Percentiles rank a stretch among this genome's conserved stretches.
These are phyloP conservation scores for Alternaria gaisen DNA, from an alignment of 2,329 filamentous ascomycete genomes.

Conservation along the genomic window DNA sequence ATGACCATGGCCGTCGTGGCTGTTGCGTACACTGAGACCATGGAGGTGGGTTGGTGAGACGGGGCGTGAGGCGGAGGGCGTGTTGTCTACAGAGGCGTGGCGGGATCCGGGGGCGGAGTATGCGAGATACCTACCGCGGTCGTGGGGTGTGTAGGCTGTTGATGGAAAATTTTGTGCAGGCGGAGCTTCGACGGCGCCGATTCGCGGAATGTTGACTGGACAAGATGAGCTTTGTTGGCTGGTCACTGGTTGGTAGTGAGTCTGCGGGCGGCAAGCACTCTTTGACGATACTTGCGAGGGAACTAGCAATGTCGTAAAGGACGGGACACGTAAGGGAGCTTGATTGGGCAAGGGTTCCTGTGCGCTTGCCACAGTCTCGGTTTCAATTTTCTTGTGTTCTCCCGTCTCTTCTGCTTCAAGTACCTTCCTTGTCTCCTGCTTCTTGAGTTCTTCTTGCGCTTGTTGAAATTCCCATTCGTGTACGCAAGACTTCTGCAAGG, in stretches of 20 bases:
- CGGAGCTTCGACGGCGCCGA: slow-evolving; percentile 6
- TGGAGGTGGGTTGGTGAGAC: slow-evolving; percentile 4
- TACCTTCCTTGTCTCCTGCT: not conserved
- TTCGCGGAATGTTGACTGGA: not conserved
- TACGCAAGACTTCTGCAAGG: slow-evolving; percentile 19
- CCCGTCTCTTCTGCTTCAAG: not conserved
- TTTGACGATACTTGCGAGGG: slow-evolving; percentile 5
- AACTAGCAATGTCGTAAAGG: not conserved
- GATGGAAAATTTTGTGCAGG: not conserved
- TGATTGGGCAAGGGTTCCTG: not conserved
- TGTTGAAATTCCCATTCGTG: slow-evolving; percentile 13
- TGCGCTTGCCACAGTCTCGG: not conserved
- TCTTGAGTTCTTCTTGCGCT: slow-evolving; percentile 11
- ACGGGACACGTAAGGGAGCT: not conserved
- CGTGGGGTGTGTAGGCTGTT: slow-evolving; percentile 30
- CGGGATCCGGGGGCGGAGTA: slow-evolving; percentile 38
- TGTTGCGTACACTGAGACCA: not conserved
- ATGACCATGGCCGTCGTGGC: not conserved
- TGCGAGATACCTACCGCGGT: slow-evolving; percentile 32
- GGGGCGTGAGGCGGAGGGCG: slow-evolving; percentile 11
- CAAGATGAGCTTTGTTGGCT: not conserved
- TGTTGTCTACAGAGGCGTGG: slow-evolving; percentile 20
- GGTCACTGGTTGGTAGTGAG: not conserved
- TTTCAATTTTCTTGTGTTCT: not conserved
- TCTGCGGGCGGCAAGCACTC: not conserved